A percentile compares a stretch with the other conserved stretches of the same genome.
Evolutionary conservation across 73 alveolate species (phyloP).

Genomic region (Diophrys appendiculata): DNA sequence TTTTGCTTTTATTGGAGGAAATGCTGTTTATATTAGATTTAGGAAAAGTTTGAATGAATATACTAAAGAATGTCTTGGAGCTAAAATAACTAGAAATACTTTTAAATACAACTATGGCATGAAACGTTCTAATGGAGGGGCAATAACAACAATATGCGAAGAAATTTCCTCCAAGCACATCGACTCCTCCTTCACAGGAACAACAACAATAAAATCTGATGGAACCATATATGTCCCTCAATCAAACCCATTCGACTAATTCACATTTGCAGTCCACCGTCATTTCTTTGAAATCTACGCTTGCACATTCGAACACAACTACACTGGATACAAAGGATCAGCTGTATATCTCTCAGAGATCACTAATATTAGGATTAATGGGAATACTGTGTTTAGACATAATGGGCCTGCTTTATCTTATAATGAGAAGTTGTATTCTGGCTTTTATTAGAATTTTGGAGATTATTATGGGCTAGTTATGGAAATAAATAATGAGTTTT

Average conservation of each 20-base stretch:
- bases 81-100: background rate
- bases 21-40: constrained; percentile 18
- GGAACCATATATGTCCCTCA: background rate
- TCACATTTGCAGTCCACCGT: background rate
- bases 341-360: constrained; percentile 4
- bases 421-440: background rate
- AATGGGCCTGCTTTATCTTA: constrained; percentile 44
- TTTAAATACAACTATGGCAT: constrained; percentile 39
- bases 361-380: background rate
- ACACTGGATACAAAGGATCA: constrained; percentile 43
- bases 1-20: constrained; percentile 24
- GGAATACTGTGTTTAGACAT: background rate
- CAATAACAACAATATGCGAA: constrained; percentile 24
- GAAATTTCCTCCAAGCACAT: background rate
- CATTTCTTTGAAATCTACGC: background rate
- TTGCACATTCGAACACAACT: constrained; percentile 18
- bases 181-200: background rate
- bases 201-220: no score
- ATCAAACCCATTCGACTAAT: no score
- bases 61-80: constrained; percentile 25
- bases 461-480: constrained; percentile 27
- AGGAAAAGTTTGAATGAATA: constrained; percentile 22
- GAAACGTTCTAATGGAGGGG: constrained; percentile 52
- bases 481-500: no score
- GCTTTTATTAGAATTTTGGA: background rate